These are phyloP conservation scores for Penicillium simplicissimum DNA, from an alignment of 495 filamentous ascomycete species.

Conservation along the genomic window DNA sequence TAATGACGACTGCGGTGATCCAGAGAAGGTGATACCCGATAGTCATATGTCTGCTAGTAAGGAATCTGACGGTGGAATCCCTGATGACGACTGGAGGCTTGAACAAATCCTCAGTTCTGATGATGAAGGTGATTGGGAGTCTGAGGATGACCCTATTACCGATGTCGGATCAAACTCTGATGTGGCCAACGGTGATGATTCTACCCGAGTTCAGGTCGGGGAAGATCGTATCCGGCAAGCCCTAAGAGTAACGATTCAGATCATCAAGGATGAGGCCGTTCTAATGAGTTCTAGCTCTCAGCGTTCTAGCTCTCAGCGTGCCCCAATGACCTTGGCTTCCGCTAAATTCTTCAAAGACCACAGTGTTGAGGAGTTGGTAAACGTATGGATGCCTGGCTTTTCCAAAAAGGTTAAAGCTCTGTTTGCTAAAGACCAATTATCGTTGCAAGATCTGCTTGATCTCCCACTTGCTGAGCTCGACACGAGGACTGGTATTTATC, in stretches of 20 bases:
- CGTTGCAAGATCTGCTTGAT: background rate
- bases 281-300: background rate
- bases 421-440: background rate
- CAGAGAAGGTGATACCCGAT: no score
- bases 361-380: background rate
- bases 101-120: background rate
- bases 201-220: background rate
- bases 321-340: background rate
- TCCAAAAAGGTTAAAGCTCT: background rate
- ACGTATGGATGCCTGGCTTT: background rate
- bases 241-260: background rate
- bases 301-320: no score
- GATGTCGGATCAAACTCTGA: background rate
- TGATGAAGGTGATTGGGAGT: background rate
- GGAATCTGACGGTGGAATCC: no score
- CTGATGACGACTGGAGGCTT: background rate
- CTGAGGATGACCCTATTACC: background rate
- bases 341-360: background rate
- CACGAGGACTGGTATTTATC: background rate
- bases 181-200: background rate
- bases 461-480: background rate
- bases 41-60: no score
- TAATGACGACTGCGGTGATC: no score
- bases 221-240: background rate
- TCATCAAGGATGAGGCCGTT: background rate